phyloP scores from a whole-genome alignment of 1,284 basidiomycete genomes.

The Puccinia hordei region DNA sequence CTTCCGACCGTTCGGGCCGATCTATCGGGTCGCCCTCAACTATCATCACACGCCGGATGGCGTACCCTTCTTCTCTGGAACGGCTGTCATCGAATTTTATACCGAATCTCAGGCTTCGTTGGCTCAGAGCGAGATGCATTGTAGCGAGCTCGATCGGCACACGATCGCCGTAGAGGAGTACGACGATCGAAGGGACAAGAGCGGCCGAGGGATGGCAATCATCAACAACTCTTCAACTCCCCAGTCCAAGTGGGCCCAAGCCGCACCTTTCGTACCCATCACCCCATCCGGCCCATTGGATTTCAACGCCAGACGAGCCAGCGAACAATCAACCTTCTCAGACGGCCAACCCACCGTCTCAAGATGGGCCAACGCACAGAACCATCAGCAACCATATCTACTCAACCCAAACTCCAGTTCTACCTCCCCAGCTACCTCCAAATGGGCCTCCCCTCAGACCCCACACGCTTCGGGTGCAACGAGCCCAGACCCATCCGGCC shows the following conservation, averaged over 20 bases:
- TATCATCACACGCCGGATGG: conserved; percentile 23
- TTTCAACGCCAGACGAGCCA: not conserved
- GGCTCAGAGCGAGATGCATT: conserved; percentile 53
- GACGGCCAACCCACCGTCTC: conserved; percentile 49
- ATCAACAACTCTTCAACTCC: conserved; percentile 2
- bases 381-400: conserved; percentile 62
- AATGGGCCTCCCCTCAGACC: conserved; percentile 68
- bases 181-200: conserved; percentile 50
- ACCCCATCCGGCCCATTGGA: not conserved
- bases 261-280: conserved; percentile 44
- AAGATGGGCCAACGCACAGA: conserved; percentile 54
- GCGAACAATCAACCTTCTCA: not conserved
- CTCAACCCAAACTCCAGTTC: conserved; percentile 63
- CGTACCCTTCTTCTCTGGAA: conserved; percentile 40
- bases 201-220: conserved; percentile 8
- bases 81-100: conserved; percentile 53
- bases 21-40: conserved; percentile 52
- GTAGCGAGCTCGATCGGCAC: conserved; percentile 52
- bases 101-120: conserved; percentile 51
- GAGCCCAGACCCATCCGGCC: conserved; percentile 71
- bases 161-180: conserved; percentile 52
- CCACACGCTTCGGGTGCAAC: conserved; percentile 68
- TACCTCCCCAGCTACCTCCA: conserved; percentile 60
- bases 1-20: conserved; percentile 67
- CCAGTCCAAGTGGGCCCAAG: conserved; percentile 47